Evolutionary conservation across 441 rosid species (phyloP), one percentile per base, ranked within the genome.

Genomic region (Syzygium malaccense): DNA sequence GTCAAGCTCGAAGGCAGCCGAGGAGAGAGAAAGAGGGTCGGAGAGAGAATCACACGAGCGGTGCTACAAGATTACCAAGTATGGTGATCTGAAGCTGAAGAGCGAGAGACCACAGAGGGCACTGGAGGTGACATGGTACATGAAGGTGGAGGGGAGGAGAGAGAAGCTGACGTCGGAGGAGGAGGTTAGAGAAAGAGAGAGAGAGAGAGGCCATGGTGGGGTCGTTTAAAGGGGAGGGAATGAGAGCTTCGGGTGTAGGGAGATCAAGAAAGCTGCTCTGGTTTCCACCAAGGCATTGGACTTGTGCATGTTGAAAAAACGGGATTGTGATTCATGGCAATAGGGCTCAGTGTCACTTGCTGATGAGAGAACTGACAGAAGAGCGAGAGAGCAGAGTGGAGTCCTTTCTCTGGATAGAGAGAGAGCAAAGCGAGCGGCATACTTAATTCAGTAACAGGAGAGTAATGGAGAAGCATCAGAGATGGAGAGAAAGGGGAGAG

Each of bases 301-400:
- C 14, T 85, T 93, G 87, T 97, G 98, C 62, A 93, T 96, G 88
- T 37, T 94, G 64, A 92, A 91, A 89, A 86, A 95, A 97, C 89
- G 95, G 97, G 26, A 90, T 94, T 60, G 94, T 90, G 89, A 92
- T 96, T 84, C 89, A 95, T 86, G 95, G 98, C 90, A 93, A 94
- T 66, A 92, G 98, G 89, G 96, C 97, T 57, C 97, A 95, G 92
- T 90, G 98, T 90, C 68, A 88, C 91, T 91, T 97, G 91, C 86
- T 93, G 88, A 90, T 93, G 45, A 91, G 89, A 86, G 89, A 94
- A 45, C 9, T 1, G 48, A 45, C 48, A 45, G 48, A 7, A 7
- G 48, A 45, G 48, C 48, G 48, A 45, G 48, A 45, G 48, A 45
- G 48, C 9, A 45, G 48, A 45, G 48, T 9, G 48, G 2, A 45